These are phyloP conservation scores for Colletotrichum magnum DNA, from an alignment of 2,329 filamentous ascomycete genomes.

Conservation along the genomic window DNA sequence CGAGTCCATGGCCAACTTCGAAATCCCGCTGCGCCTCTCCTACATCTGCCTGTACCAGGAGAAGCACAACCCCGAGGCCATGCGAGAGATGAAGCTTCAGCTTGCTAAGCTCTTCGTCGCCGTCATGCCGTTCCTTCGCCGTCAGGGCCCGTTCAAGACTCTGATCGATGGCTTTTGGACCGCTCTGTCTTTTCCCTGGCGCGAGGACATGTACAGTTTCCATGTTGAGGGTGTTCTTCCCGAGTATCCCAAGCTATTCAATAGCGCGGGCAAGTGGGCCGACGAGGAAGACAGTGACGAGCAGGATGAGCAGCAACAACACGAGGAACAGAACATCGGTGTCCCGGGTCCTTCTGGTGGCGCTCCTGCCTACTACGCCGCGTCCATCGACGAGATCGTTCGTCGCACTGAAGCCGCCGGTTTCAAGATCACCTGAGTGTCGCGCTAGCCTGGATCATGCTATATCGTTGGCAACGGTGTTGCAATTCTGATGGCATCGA, in stretches of 20 bases:
- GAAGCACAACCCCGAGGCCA: conserved; percentile 11
- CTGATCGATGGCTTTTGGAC: conserved; percentile 23
- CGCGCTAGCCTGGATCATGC: too few relatives aligned
- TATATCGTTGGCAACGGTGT: too few relatives aligned
- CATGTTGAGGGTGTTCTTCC: conserved; percentile 29
- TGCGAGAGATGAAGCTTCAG: conserved; percentile 29
- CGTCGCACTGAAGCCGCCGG: conserved; percentile 6
- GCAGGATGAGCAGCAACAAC: not conserved
- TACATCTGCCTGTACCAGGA: conserved; percentile 31
- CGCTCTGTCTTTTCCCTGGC: conserved; percentile 36
- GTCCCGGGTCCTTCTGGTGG: not conserved
- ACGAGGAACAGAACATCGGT: not conserved
- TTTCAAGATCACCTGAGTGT: not conserved
- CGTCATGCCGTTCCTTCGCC: conserved; percentile 32
- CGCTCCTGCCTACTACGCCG: conserved; percentile 12
- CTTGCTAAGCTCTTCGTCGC: conserved; percentile 27
- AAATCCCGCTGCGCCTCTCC: conserved; percentile 32
- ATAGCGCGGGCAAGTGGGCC: conserved; percentile 19
- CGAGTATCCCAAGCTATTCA: conserved; percentile 23
- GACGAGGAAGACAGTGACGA: not conserved
- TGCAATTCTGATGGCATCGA: too few relatives aligned
- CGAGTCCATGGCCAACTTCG: conserved; percentile 22
- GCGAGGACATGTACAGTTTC: conserved; percentile 30
- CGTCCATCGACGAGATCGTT: conserved; percentile 29
- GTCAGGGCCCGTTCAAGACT: conserved; percentile 19